phyloP scores from a whole-genome alignment of 2,329 filamentous ascomycete species.

The Aspergillus thermomutatus region DNA sequence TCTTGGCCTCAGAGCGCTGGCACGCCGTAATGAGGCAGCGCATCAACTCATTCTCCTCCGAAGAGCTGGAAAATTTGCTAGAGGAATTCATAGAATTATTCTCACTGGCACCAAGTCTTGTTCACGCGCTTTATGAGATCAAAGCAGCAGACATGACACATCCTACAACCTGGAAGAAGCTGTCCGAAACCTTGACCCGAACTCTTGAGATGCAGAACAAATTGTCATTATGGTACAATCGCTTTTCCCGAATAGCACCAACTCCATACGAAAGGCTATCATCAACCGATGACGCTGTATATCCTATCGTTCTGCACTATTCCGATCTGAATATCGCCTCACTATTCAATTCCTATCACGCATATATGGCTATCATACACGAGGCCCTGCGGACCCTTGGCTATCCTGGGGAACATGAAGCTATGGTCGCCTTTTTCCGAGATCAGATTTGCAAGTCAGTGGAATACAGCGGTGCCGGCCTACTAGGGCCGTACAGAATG shows the following conservation, averaged over 20 bases:
- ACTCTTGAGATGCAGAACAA: slow-evolving; percentile 20
- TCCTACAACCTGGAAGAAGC: slow-evolving; percentile 6
- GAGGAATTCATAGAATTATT: slow-evolving; percentile 27
- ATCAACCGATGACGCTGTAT: slow-evolving; percentile 16
- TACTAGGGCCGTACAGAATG: slow-evolving; percentile 26
- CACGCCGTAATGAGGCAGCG: slow-evolving; percentile 24
- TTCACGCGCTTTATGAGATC: slow-evolving; percentile 24
- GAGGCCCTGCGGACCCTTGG: slow-evolving; percentile 20
- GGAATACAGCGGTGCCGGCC: slow-evolving; percentile 23
- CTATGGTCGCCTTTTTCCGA: slow-evolving; percentile 21
- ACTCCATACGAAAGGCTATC: slow-evolving; percentile 19
- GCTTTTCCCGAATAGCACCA: slow-evolving; percentile 14
- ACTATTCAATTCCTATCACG: slow-evolving; percentile 24
- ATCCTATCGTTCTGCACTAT: slow-evolving; percentile 20
- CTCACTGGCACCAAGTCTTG: slow-evolving; percentile 23
- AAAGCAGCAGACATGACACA: slow-evolving; percentile 13
- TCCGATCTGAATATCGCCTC: slow-evolving; percentile 19
- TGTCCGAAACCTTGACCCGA: slow-evolving; percentile 14
- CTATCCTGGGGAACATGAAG: slow-evolving; percentile 21
- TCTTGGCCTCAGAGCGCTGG: slow-evolving; percentile 23
- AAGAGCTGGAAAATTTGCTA: slow-evolving; percentile 16
- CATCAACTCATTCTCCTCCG: slow-evolving; percentile 9
- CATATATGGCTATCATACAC: slow-evolving; percentile 27
- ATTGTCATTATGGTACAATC: slow-evolving; percentile 20
- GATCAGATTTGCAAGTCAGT: slow-evolving; percentile 31